Evolutionary conservation across 257 asterid genomes (phyloP), one percentile per base, ranked within the genome.

Genomic region (Jacaranda mimosifolia): DNA sequence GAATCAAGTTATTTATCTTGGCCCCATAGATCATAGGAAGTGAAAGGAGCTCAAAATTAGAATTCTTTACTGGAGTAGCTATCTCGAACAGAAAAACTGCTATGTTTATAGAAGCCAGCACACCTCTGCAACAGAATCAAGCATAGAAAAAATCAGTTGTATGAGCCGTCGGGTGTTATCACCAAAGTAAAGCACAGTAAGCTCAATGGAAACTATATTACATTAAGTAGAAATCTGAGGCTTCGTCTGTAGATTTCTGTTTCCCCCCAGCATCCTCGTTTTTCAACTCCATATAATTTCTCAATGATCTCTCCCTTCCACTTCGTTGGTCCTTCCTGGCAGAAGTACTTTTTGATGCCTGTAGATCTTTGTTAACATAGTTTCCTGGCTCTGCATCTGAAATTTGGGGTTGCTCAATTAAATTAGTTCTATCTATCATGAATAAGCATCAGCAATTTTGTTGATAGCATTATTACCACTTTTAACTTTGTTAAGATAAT

Each of bases 1-100:
- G 78, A 76, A 93, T 93, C 87, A 90, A 82, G 86, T 87, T 78
- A 80, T 93, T 93, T 48, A 93, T 87, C 89, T 93, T 93, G 0
- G 98, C 98, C 63, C 98, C 98, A 56, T 88, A 93, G 38, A 85
- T 80, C 88, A 79, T 70, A 43, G 98, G 98, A 58, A 91, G 86
- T 46, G 98, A 87, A 70, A 88, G 80, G 52, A 89, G 90, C 86
- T 87, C 88, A 10, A 83, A 80, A 26, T 80, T 72, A 6, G 94
- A 82, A 85, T 79, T 91, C 83, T 86, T 89, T 26, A 91, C 81
- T 17, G 98, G 98, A 70, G 96, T 79, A 72, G 98, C 98, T 45
- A 89, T 81, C 85, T 93, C 98, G 70, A 93, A 91, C 55, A 93
- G 83, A 74, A 91, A 91, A 51, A 91, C 97, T 15, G 97, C 98